Evolutionary conservation across 495 filamentous ascomycete genomes (phyloP).

Genomic region (Aspergillus steynii): DNA sequence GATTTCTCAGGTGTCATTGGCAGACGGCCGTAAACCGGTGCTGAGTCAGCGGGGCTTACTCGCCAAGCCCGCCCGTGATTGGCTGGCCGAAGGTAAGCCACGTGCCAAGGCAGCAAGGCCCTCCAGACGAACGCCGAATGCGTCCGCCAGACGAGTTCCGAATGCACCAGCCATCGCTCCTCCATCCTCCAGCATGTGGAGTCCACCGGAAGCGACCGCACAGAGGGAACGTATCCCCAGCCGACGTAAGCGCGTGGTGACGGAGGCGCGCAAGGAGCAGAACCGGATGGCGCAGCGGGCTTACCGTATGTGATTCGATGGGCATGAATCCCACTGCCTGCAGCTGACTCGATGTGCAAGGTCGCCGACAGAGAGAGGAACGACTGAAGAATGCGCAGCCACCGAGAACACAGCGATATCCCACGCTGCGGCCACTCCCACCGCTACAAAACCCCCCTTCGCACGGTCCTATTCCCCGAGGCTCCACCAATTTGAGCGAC

Average conservation of each 20-base stretch:
- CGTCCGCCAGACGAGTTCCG: no score
- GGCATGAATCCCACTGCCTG: neutral
- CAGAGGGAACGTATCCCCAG: neutral
- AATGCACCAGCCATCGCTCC: no score
- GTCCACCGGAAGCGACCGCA: constrained; percentile 3
- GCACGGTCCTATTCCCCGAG: no score
- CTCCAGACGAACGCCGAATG: no score
- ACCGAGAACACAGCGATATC: neutral
- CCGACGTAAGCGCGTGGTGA: constrained; percentile 36
- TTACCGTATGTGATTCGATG: constrained; percentile 31
- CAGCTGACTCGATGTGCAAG: constrained; percentile 4
- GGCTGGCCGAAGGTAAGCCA: no score
- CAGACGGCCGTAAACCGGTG: no score
- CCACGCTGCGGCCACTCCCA: neutral
- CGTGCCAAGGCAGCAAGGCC: no score
- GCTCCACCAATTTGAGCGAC: no score
- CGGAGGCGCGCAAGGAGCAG: constrained; percentile 41
- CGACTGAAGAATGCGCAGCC: neutral
- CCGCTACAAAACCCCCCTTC: no score
- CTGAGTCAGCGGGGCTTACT: no score
- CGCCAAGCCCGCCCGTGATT: no score
- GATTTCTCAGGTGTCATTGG: neutral
- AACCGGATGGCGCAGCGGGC: constrained; percentile 42
- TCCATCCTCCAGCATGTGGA: constrained; percentile 3
- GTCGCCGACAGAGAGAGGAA: constrained; percentile 15